Base-by-base conservation (phyloP, 2,329 filamentous ascomycete species). In the Aspergillus sergii region DNA sequence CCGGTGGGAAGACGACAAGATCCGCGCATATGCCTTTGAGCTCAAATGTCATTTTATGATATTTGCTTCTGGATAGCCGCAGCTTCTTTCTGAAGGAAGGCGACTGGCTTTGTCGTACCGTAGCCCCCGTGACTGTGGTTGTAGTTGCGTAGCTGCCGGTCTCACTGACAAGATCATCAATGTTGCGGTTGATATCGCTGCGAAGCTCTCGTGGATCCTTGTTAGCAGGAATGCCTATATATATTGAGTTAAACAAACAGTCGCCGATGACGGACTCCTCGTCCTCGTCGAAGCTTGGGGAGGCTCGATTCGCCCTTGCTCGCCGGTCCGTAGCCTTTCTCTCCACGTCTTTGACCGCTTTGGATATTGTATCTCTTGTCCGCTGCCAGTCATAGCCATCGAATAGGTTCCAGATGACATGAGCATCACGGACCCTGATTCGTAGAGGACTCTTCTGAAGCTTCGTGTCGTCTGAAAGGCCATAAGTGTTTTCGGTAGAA, bases 241-340 rank as follows among this genome's bases (percentile, higher is more conserved):
- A 99, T 60, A 99, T 97, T 0, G 95, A 99, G 75, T 99, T 98
- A 84, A 99, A 99, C 19, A 99, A 83, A 70, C 96, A 96, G 75
- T 99, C 96, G 7, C 93, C 93, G 77, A 98, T 96, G 7, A 91
- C 91, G 14, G 89, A 92, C 76, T 94, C 91, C 50, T 94, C 91
- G 56, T 96, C 91, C 41, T 91, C 71, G 77, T 86, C 75, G 72
- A 82, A 75, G 39, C 80, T 76, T 59, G 85, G 83, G 10, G 85
- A 81, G 59, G 85, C 82, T 64, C 86, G 81, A 59, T 87, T 86
- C 51, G 81, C 78, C 48, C 86, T 83, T 28, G 86, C 82, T 63
- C 88, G 87, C 61, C 90, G 88, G 74, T 97, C 92, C 54, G 90
- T 88, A 1, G 93, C 93, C 75, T 90, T 92, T 50, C 85, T 84